Conservation (phyloP, 805 yeast species). For the Vanderwaltozyma yarrowii region DNA sequence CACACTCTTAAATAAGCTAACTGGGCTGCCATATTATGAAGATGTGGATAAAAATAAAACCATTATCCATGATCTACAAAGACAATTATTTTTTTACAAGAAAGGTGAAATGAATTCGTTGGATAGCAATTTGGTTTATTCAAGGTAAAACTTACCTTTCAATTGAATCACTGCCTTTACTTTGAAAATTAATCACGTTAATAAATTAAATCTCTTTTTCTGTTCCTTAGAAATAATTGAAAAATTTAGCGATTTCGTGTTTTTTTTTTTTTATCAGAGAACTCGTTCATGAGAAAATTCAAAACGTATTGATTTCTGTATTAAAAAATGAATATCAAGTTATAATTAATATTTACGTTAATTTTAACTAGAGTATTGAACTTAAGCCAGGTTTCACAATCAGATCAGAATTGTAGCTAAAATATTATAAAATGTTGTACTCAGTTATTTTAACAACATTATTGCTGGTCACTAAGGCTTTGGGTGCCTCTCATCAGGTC, state of each 20-base stretch:
- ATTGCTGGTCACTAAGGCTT: slow-evolving; percentile 7
- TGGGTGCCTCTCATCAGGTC: slow-evolving; percentile 22
- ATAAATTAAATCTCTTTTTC: too few species aligned
- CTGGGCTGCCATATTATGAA: background rate
- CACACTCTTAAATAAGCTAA: slow-evolving; percentile 13
- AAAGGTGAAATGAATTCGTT: slow-evolving; percentile 52
- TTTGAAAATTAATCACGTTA: too few species aligned
- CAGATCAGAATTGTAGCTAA: too few species aligned
- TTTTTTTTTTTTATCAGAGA: background rate
- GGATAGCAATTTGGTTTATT: slow-evolving; percentile 1
- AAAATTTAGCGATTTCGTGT: background rate
- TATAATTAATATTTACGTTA: too few species aligned
- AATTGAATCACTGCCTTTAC: too few species aligned
- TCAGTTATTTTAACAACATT: slow-evolving; percentile 1
- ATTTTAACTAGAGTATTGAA: too few species aligned
- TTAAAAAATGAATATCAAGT: too few species aligned
- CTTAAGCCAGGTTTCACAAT: too few species aligned
- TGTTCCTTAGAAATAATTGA: too few species aligned
- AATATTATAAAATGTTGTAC: slow-evolving; percentile 1
- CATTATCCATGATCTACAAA: slow-evolving; percentile 35
- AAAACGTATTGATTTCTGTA: too few species aligned
- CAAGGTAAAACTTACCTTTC: background rate
- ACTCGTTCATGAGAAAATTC: background rate
- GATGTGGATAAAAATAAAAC: background rate
- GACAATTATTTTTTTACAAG: slow-evolving; percentile 44